Evolutionary conservation across 176 grass and related monocot genomes (phyloP).

Genomic region (Hordeum vulgare): DNA sequence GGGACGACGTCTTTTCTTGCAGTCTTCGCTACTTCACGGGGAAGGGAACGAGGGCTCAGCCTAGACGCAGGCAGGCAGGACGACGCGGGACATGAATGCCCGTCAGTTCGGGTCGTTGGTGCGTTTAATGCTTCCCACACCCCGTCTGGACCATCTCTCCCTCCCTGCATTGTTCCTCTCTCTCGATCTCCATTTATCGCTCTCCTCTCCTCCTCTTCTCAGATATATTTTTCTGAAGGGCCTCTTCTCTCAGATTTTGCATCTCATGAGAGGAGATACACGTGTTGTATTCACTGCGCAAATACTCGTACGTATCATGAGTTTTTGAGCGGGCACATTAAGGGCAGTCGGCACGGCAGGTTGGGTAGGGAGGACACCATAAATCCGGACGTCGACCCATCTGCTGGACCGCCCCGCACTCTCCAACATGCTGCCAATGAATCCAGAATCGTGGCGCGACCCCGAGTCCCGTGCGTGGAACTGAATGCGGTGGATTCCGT

Average conservation of each 20-base stretch:
- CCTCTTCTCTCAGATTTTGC: too few relatives aligned
- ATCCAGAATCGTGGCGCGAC: not conserved
- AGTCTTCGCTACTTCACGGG: constrained; percentile 41
- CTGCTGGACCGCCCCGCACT: constrained; percentile 1
- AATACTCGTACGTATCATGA: not conserved
- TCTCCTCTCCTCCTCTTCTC: too few relatives aligned
- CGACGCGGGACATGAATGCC: constrained; percentile 38
- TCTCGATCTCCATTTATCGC: not conserved
- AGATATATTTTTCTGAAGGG: too few relatives aligned
- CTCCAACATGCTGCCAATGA: not conserved
- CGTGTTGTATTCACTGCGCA: not conserved
- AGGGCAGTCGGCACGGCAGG: not conserved
- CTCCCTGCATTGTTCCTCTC: not conserved
- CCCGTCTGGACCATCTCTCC: not conserved
- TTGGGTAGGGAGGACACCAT: not conserved
- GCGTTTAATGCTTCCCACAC: constrained; percentile 7
- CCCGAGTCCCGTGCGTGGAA: not conserved
- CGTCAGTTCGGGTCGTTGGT: constrained; percentile 32
- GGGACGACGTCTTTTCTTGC: constrained; percentile 19
- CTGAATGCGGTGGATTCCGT: not conserved
- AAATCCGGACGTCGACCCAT: not conserved
- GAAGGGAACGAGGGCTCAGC: not conserved
- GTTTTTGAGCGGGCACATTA: not conserved
- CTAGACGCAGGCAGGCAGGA: not conserved
- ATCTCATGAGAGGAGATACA: too few relatives aligned